Base-by-base conservation (phyloP, 257 asterid genomes). In the Coffea eugenioides region DNA sequence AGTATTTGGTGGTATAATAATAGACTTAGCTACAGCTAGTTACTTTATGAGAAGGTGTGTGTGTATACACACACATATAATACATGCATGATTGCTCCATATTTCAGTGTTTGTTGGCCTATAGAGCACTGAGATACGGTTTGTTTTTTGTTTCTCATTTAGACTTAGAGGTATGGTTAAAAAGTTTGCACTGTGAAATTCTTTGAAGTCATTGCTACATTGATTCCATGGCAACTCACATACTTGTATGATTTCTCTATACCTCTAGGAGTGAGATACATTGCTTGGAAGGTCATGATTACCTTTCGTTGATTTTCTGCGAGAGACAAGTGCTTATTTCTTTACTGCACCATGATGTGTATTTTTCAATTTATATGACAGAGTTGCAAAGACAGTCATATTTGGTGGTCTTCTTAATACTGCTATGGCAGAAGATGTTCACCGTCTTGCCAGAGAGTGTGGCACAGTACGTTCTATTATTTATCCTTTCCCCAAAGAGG, bases 311-410 rank as follows among this genome's bases (percentile, higher is more conserved):
- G 25, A 75, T 82, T 39, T 71, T 74, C 80, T 67, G 27, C 57
- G 20, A 68, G 59, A 74, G 54, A 57, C 43, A 62, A 68, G 2
- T 61, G 51, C 16, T 51, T 49, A 48, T 46, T 69, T 21, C 57
- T 56, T 69, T 81, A 45, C 21, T 31, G 20, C 64, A 18, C 67
- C 62, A 31, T 83, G 43, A 82, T 70, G 3, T 13, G 2, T 77
- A 46, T 80, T 49, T 48, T 67, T 34, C 51, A 71, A 31, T 72
- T 83, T 65, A 73, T 87, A 80, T 59, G 80, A 73, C 89, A 96
- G 99, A 95, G 94, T 92, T 80, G 97, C 98, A 72, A 94, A 84
- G 91, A 96, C 97, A 1, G 97, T 92, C 79, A 80, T 96, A 86
- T 82, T 96, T 74, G 99, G 99, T 51, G 95, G 97, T 81, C 97